Evolutionary conservation across 2,329 filamentous ascomycete species (phyloP).

Genomic region (Penicillium occitanis): DNA sequence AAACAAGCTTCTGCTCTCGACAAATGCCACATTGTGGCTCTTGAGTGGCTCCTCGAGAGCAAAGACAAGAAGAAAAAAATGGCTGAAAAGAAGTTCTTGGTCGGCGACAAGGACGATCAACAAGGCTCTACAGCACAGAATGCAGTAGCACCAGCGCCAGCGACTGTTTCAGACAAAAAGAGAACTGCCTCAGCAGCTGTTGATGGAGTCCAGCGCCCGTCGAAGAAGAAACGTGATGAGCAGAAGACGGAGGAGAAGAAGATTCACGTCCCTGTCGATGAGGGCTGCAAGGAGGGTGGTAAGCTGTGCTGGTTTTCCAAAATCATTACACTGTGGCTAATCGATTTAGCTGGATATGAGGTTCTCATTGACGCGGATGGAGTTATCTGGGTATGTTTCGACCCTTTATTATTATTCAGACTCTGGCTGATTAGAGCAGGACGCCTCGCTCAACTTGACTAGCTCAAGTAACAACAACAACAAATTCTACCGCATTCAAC

Average conservation of each 20-base stretch:
- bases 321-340: background rate
- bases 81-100: constrained; percentile 40
- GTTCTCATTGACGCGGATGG: constrained; percentile 68
- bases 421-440: constrained; percentile 62
- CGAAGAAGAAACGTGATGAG: constrained; percentile 46
- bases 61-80: constrained; percentile 44
- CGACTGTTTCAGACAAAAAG: constrained; percentile 28
- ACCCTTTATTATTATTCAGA: background rate
- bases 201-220: constrained; percentile 27
- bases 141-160: background rate
- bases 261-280: constrained; percentile 51
- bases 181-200: constrained; percentile 26
- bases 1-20: constrained; percentile 48
- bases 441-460: constrained; percentile 77
- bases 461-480: constrained; percentile 72
- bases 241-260: constrained; percentile 46
- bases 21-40: constrained; percentile 53
- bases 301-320: background rate
- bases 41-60: constrained; percentile 62
- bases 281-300: constrained; percentile 35
- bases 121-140: constrained; percentile 19
- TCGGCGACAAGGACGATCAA: constrained; percentile 25
- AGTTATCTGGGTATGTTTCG: constrained; percentile 56
- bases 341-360: constrained; percentile 19
- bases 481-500: constrained; percentile 77